Conservation (phyloP, 768 basidiomycete species). For the Russula lepida region DNA sequence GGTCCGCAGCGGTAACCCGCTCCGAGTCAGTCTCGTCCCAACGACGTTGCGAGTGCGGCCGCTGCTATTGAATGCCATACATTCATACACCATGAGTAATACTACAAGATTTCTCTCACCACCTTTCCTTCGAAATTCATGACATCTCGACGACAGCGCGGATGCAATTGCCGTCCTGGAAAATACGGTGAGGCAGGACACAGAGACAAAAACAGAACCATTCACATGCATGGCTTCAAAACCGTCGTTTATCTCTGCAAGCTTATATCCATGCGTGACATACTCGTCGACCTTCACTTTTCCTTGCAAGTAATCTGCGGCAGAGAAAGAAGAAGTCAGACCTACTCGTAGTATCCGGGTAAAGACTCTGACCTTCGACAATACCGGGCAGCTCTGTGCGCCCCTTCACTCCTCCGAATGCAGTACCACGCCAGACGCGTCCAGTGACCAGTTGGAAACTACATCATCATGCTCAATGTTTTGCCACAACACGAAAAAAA, state of each 20-base stretch:
- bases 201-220: constrained; percentile 17
- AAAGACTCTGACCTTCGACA: constrained; percentile 58
- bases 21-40: not conserved
- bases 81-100: not conserved
- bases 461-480: not conserved
- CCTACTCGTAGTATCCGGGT: not conserved
- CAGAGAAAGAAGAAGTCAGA: constrained; percentile 9
- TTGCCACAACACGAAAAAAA: constrained; percentile 30
- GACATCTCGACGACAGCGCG: constrained; percentile 91
- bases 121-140: not conserved
- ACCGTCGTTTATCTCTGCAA: constrained; percentile 74
- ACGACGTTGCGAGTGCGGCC: not conserved
- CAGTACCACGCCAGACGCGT: constrained; percentile 88
- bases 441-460: constrained; percentile 68
- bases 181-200: constrained; percentile 10
- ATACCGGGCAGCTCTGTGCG: constrained; percentile 91
- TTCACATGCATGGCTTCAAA: constrained; percentile 97
- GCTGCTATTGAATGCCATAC: not conserved
- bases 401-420: constrained; percentile 98
- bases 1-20: too few relatives aligned
- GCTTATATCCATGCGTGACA: constrained; percentile 75
- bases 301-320: constrained; percentile 69
- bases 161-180: constrained; percentile 77
- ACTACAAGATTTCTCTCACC: not conserved
- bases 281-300: constrained; percentile 92